Conservation (phyloP, 805 yeast genomes). For the Candida tallmaniae region DNA sequence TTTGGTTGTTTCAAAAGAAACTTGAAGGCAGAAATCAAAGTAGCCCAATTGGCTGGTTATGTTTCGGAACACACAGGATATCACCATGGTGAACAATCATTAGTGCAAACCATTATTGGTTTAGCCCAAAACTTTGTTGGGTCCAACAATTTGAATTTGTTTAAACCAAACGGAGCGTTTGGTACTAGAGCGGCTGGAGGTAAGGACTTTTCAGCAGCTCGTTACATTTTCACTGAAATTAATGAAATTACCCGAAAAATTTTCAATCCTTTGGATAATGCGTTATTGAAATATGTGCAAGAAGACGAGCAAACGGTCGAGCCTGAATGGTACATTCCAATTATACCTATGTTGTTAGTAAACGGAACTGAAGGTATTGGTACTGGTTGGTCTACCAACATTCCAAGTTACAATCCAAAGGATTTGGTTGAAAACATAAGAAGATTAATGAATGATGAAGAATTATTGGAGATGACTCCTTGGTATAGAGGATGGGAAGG, state of each 20-base stretch:
- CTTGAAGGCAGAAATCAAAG: conserved; percentile 73
- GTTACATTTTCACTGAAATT: conserved; percentile 89
- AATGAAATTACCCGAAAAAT: conserved; percentile 69
- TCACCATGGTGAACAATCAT: conserved; percentile 91
- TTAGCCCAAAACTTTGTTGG: conserved; percentile 95
- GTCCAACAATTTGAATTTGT: conserved; percentile 76
- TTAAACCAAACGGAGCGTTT: conserved; percentile 90
- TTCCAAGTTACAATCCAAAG: conserved; percentile 84
- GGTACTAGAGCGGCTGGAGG: conserved; percentile 98
- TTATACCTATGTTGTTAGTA: conserved; percentile 91
- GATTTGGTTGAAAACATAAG: conserved; percentile 76
- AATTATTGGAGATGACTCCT: conserved; percentile 69
- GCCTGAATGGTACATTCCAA: conserved; percentile 92
- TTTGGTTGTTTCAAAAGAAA: conserved; percentile 85
- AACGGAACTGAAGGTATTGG: conserved; percentile 99
- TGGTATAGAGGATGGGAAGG: conserved; percentile 98
- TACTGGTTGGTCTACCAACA: conserved; percentile 95
- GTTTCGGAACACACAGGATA: conserved; percentile 86
- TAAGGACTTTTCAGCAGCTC: conserved; percentile 96
- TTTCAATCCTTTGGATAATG: conserved; percentile 76
- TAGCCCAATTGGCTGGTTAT: conserved; percentile 85
- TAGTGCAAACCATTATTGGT: conserved; percentile 86
- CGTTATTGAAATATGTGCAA: conserved; percentile 71
- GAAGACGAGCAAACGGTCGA: conserved; percentile 94
- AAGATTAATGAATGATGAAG: conserved; percentile 69